Evolutionary conservation across 768 basidiomycete genomes (phyloP), one percentile per base, ranked within the genome.

Genomic region (Podaxis pistillaris): DNA sequence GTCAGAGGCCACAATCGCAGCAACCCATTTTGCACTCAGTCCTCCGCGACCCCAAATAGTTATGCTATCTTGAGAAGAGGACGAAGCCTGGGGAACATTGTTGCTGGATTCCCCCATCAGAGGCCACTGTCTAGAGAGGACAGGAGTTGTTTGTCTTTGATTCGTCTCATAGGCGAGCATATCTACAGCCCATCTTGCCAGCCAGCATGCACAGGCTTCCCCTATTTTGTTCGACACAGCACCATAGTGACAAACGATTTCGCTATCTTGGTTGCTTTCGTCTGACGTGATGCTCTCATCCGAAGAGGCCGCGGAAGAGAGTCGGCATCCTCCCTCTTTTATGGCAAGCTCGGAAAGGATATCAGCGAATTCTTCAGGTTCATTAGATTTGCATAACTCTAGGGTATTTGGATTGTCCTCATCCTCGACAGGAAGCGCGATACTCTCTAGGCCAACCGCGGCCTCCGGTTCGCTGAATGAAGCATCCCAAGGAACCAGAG

Each of bases 181-280:
- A 70, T 97, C 94, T 12, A 75, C 71, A 0, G 88, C 92, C 95
- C 95, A 98, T 49, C 92, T 80, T 0, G 88, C 82, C 17, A 97
- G 78, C 94, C 94, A 98, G 72, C 90, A 93, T 2, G 85, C 84
- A 67, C 89, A 89, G 0, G 93, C 89, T 74, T 96, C 94, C 12
- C 95, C 95, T 60, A 97, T 92, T 76, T 93, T 96, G 74, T 94
- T 86, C 0, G 91, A 91, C 9, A 94, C 80, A n/a, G 85, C 81
- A n/a, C 94, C 95, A 68, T 97, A 96, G 69, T 87, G 82, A 67
- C 87, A 90, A 38, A 76, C 76, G 1, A 82, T 79, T 13, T 70
- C 70, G 44, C 51, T 64, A 40, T 63, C 64, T 36, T 52, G 66
- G 22, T 71, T 65, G 8, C 37, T 40, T 24, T 66, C 68, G 17